Evolutionary conservation across 2,329 filamentous ascomycete species (phyloP).

Genomic region (Cryphonectria naterciae): DNA sequence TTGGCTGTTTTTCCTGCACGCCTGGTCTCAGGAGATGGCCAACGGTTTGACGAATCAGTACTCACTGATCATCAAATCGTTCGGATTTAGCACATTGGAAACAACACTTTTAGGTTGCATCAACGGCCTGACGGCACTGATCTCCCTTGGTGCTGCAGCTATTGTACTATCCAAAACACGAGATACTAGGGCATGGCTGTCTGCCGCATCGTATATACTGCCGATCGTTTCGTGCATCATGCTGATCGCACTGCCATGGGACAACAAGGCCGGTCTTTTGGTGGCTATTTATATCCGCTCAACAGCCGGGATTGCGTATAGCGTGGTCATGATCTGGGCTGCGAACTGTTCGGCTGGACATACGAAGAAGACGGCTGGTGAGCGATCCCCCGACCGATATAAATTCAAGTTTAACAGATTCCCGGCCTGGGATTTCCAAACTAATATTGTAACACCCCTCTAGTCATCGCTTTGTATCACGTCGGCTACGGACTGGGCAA

Average conservation of each 20-base stretch:
- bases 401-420: background rate
- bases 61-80: constrained; percentile 49
- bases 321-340: constrained; percentile 45
- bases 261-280: constrained; percentile 42
- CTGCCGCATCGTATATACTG: constrained; percentile 35
- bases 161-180: constrained; percentile 26
- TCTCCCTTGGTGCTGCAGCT: constrained; percentile 20
- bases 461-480: constrained; percentile 40
- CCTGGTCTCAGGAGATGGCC: constrained; percentile 40
- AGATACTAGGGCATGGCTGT: constrained; percentile 28
- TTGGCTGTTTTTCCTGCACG: constrained; percentile 27
- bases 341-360: constrained; percentile 43
- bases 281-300: constrained; percentile 44
- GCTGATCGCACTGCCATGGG: constrained; percentile 42
- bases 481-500: constrained; percentile 38
- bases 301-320: constrained; percentile 42
- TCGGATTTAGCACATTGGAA: constrained; percentile 45
- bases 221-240: constrained; percentile 43
- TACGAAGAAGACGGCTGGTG: constrained; percentile 44
- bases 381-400: background rate
- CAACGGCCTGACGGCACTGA: constrained; percentile 25
- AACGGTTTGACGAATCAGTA: constrained; percentile 46
- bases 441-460: background rate
- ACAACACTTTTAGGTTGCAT: constrained; percentile 37
- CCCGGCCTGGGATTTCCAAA: background rate